These are phyloP conservation scores for Macrocybe sp. DNA, from an alignment of 1,284 basidiomycete species.

Conservation along the genomic window DNA sequence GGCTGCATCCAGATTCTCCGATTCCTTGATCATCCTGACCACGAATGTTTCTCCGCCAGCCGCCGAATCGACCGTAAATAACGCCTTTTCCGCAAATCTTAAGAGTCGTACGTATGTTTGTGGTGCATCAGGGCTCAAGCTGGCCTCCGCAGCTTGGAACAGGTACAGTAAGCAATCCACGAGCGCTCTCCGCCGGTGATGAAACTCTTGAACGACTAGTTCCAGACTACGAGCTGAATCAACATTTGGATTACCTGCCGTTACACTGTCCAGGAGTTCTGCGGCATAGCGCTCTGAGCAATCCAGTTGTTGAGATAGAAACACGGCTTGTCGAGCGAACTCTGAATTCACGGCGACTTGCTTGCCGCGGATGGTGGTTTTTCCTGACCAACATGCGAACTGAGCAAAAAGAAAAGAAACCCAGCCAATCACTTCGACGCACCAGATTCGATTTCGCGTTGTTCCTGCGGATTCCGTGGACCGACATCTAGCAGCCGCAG, in stretches of 20 bases:
- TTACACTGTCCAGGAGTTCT: conserved; percentile 60
- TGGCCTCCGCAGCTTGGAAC: conserved; percentile 36
- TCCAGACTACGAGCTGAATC: conserved; percentile 54
- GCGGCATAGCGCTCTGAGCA: conserved; percentile 76
- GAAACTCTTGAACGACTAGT: conserved; percentile 58
- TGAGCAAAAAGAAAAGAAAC: not conserved
- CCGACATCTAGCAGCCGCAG: conserved; percentile 62
- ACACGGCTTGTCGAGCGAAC: conserved; percentile 70
- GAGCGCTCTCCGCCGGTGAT: conserved; percentile 60
- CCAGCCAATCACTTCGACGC: conserved; percentile 18
- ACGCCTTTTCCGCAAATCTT: conserved; percentile 47
- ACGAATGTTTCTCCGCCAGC: conserved; percentile 39
- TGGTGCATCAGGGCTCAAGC: conserved; percentile 34
- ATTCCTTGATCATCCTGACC: conserved; percentile 54
- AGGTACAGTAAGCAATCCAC: conserved; percentile 55
- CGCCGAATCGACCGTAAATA: conserved; percentile 34
- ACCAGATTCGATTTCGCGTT: conserved; percentile 73
- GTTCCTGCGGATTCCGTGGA: conserved; percentile 54
- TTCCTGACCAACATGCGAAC: conserved; percentile 38
- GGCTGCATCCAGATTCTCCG: conserved; percentile 51
- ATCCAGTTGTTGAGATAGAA: conserved; percentile 71
- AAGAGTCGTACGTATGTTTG: conserved; percentile 44
- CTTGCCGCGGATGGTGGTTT: conserved; percentile 52
- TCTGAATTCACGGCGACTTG: conserved; percentile 64
- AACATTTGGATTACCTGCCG: conserved; percentile 60